Percentiles rank a stretch among this genome's conserved stretches.
Conservation (phyloP, 192 early-diverging fungal species). For the Coemansia sp. region DNA sequence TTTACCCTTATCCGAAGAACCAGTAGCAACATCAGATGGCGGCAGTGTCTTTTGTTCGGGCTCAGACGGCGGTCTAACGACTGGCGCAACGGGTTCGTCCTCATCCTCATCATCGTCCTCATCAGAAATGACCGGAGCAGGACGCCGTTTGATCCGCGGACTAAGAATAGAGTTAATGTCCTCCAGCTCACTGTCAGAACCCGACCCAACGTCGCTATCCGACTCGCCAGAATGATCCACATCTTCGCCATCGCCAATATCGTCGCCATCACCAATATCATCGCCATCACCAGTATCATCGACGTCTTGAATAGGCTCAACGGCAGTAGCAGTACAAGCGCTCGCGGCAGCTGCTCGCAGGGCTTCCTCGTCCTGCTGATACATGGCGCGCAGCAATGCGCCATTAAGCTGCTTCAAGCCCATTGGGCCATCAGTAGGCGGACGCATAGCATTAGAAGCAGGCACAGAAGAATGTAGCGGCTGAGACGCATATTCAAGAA, state of each 20-base stretch:
- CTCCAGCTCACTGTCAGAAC: constrained; percentile 4
- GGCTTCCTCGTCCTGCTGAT: constrained; percentile 19
- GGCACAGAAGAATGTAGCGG: constrained; percentile 19
- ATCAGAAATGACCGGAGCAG: constrained; percentile 16
- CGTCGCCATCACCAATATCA: neutral
- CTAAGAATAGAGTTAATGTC: neutral
- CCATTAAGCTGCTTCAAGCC: constrained; percentile 33
- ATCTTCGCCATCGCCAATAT: neutral
- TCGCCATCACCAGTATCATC: neutral
- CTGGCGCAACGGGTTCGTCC: neutral
- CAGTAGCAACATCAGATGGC: neutral
- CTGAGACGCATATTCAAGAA: constrained; percentile 41
- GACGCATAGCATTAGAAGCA: neutral
- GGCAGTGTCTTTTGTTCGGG: neutral
- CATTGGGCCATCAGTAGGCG: constrained; percentile 23
- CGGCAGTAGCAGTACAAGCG: neutral
- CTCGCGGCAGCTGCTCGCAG: neutral
- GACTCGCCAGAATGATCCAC: neutral
- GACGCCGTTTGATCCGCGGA: constrained; percentile 3
- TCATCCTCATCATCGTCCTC: constrained; percentile 23
- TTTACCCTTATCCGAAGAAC: constrained; percentile 11
- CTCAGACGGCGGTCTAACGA: neutral
- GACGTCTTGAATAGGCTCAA: neutral
- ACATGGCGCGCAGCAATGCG: constrained; percentile 37
- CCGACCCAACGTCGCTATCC: neutral